Evolutionary conservation across 1,284 basidiomycete genomes (phyloP).

Genomic region (Pterulicium gracile): DNA sequence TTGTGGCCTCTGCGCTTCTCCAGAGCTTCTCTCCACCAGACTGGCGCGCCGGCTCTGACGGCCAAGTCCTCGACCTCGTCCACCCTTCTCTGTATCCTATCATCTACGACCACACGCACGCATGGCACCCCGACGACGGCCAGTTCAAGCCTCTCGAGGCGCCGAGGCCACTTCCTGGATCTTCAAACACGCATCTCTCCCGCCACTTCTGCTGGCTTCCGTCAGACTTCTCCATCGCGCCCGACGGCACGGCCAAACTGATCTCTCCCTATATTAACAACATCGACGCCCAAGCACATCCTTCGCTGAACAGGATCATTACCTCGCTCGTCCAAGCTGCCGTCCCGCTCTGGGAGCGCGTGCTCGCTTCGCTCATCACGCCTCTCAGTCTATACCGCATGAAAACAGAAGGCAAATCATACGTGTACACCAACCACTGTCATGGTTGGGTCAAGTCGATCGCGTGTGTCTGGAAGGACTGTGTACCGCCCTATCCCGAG

Average conservation of each 20-base stretch:
- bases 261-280: slow-evolving; percentile 23
- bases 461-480: slow-evolving; percentile 5
- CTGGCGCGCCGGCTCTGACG: slow-evolving; percentile 29
- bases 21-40: slow-evolving; percentile 23
- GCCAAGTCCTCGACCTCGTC: slow-evolving; percentile 29
- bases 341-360: slow-evolving; percentile 26
- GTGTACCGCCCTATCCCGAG: slow-evolving; percentile 10
- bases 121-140: background rate
- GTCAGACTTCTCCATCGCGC: slow-evolving; percentile 18
- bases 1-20: slow-evolving; percentile 9
- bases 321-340: slow-evolving; percentile 19
- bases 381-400: background rate
- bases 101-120: slow-evolving; percentile 17
- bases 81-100: slow-evolving; percentile 31
- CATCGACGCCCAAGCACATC: slow-evolving; percentile 7
- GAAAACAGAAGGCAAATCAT: background rate
- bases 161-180: background rate
- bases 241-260: slow-evolving; percentile 11
- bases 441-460: background rate
- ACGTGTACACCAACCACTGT: background rate
- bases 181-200: slow-evolving; percentile 7
- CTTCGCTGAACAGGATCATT: slow-evolving; percentile 19
- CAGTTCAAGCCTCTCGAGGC: slow-evolving; percentile 1
- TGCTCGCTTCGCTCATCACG: slow-evolving; percentile 14
- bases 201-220: slow-evolving; percentile 23